Conservation (phyloP, 2,329 filamentous ascomycete genomes). For the Moelleriella libera region DNA sequence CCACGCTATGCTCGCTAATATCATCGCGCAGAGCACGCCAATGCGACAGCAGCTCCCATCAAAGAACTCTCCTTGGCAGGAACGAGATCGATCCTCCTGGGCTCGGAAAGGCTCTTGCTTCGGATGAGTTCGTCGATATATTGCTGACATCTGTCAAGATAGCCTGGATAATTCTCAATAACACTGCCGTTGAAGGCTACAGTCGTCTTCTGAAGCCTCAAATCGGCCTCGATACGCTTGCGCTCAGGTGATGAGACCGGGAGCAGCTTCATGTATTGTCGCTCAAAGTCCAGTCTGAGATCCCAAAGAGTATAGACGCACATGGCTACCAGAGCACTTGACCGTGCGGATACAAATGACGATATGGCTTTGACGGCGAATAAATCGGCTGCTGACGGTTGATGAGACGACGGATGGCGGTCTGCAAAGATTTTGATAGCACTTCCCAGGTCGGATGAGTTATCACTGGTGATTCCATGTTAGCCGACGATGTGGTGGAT, state of each 20-base stretch:
- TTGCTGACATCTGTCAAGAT: conserved; percentile 45
- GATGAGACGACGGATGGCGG: conserved; percentile 30
- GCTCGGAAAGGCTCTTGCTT: conserved; percentile 18
- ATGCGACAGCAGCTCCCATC: conserved; percentile 59
- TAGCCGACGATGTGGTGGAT: neutral
- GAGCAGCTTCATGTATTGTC: conserved; percentile 17
- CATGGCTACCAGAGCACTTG: conserved; percentile 43
- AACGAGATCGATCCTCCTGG: conserved; percentile 42
- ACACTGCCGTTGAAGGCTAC: conserved; percentile 73
- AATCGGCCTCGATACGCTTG: conserved; percentile 35
- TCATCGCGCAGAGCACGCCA: conserved; percentile 27
- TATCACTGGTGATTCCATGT: conserved; percentile 22
- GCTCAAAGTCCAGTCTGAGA: conserved; percentile 33
- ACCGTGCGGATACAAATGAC: conserved; percentile 40
- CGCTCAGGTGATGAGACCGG: conserved; percentile 18
- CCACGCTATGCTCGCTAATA: neutral
- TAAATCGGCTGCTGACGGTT: conserved; percentile 31
- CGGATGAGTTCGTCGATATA: conserved; percentile 47
- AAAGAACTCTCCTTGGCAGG: conserved; percentile 62
- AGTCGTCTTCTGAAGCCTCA: conserved; percentile 31
- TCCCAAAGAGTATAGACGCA: conserved; percentile 46
- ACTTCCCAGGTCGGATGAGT: conserved; percentile 23
- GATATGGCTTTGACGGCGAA: conserved; percentile 37
- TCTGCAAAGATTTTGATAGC: conserved; percentile 34
- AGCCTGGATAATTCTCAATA: conserved; percentile 63